phyloP scores from a whole-genome alignment of 176 grass and related monocot genomes.

The Avena atlantica region DNA sequence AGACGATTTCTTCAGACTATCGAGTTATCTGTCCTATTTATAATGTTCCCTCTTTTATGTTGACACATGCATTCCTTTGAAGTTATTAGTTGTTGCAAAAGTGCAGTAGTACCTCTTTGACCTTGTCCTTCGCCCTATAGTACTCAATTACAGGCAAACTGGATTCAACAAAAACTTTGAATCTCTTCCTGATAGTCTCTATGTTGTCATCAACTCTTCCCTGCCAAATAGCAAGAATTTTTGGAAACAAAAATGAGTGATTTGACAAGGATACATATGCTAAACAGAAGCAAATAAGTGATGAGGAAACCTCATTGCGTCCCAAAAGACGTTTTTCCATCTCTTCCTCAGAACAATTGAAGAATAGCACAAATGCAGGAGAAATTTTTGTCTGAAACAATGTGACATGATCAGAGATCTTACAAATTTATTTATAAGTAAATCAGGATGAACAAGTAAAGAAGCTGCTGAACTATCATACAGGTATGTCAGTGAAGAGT shows the following conservation, averaged over 20 bases:
- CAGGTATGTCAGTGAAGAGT: not conserved
- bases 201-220: slow-evolving; percentile 99
- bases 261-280: slow-evolving; percentile 1
- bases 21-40: not conserved
- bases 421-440: not conserved
- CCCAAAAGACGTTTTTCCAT: slow-evolving; percentile 88
- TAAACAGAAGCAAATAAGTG: not conserved
- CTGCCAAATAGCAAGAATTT: slow-evolving; percentile 53
- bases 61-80: not conserved
- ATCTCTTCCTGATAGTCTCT: slow-evolving; percentile 94
- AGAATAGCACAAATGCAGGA: slow-evolving; percentile 82
- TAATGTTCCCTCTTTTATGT: not conserved
- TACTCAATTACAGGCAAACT: slow-evolving; percentile 94
- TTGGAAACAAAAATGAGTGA: slow-evolving; percentile 22
- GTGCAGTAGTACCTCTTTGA: slow-evolving; percentile 68
- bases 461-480: slow-evolving; percentile 1
- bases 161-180: slow-evolving; percentile 88
- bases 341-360: slow-evolving; percentile 90
- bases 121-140: slow-evolving; percentile 65
- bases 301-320: slow-evolving; percentile 76
- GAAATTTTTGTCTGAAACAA: slow-evolving; percentile 78
- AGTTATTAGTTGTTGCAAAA: not conserved
- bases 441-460: not conserved
- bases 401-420: slow-evolving; percentile 24
- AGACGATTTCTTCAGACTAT: not conserved